Evolutionary conservation across 257 asterid species (phyloP).

Genomic region (Anisodus acutangulus): DNA sequence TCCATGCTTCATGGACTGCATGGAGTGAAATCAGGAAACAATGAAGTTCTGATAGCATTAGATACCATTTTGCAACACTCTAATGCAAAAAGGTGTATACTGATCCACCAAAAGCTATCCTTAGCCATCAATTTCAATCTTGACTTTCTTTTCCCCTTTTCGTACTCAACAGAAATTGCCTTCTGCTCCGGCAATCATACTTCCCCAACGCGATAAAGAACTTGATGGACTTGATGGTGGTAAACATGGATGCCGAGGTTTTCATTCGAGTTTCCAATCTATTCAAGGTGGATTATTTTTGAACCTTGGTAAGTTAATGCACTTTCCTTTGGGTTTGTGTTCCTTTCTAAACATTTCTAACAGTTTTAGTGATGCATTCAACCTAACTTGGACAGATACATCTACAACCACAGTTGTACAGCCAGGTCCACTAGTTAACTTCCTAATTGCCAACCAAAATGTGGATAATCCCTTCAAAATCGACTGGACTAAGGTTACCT

Average conservation of each 20-base stretch:
- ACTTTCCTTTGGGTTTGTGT: background rate
- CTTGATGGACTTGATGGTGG: constrained; percentile 52
- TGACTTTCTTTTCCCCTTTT: background rate
- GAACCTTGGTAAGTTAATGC: constrained; percentile 45
- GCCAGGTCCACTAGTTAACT: constrained; percentile 53
- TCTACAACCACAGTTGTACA: constrained; percentile 49
- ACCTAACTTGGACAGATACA: constrained; percentile 44
- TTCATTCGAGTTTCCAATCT: constrained; percentile 51
- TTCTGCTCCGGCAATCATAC: constrained; percentile 49
- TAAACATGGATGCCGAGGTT: constrained; percentile 55
- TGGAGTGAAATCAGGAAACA: constrained; percentile 9
- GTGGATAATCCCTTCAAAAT: constrained; percentile 48
- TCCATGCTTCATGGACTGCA: constrained; percentile 32
- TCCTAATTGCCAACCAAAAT: constrained; percentile 52
- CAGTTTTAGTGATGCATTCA: constrained; percentile 23
- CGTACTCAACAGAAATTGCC: constrained; percentile 47
- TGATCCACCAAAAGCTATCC: background rate
- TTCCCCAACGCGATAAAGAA: constrained; percentile 42
- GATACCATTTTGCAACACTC: constrained; percentile 49
- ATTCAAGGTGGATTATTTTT: constrained; percentile 58
- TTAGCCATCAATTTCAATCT: background rate
- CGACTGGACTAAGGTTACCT: constrained; percentile 55
- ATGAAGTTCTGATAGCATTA: constrained; percentile 43
- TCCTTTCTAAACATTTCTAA: background rate
- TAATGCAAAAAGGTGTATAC: constrained; percentile 45